Base-by-base conservation (phyloP, 208 protist genomes). In the Strigomonas culicis region DNA sequence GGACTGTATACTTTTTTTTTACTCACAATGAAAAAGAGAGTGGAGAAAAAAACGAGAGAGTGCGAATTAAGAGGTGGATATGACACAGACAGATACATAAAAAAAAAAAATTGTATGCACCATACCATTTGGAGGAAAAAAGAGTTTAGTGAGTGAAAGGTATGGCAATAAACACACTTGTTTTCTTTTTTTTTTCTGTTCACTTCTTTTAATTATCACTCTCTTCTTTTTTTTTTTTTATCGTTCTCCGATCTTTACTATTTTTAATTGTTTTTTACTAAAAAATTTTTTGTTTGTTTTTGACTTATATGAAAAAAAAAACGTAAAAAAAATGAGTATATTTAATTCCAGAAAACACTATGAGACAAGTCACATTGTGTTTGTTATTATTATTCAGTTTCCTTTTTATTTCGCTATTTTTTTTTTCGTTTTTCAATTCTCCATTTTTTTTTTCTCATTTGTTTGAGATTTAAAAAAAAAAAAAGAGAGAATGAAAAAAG, bases 181-280 rank as follows among this genome's bases (percentile, higher is more conserved):
- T 63, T 41, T 62, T 21, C 36, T 30, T 4, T 56, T 47, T 46
- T 74, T 70, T 70, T 28, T 51, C 1, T 10, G 10, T 63, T 70
- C 15, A 46, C 49, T 47, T n/a, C 47, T 34, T 56, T 34, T 50
- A 60, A 60, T 55, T 39, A 36, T 22, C 28, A 44, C 3, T 39
- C 0, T 60, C 25, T 52, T 60, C 15, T 53, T 39, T 39, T 27
- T 22, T 27, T 43, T 68, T 60, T 55, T 60, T 41, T 22, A 3
- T 31, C 22, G 55, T 53, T 53, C n/a, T 46, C 24, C 28, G 30
- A n/a, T 67, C 34, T 59, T 27, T 41, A 30, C 66, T 49, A 53
- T 47, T 56, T 36, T 63, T 28, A 31, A 6, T 50, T 34, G 32
- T 22, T 36, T 13, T 3, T 51, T 4, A n/a, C n/a, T 43, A 31